Conservation (phyloP, 441 rosid genomes). For the Adansonia madagascariensis region DNA sequence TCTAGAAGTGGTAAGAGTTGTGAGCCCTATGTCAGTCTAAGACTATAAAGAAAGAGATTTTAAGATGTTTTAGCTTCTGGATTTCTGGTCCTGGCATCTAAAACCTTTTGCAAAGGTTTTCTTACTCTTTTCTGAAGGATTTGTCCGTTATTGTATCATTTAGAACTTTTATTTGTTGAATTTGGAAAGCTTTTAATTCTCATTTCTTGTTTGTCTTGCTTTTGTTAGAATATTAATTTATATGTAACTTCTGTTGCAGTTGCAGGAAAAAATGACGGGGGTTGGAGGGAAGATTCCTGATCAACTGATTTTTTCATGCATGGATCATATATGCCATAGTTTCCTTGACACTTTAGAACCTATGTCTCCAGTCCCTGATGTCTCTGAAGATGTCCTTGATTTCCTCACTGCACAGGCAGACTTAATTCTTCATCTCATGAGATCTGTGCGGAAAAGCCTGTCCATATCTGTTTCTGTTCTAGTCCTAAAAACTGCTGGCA, state of each 20-base stretch:
- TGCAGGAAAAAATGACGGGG: constrained; percentile 42
- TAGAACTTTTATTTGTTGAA: not conserved
- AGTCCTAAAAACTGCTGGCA: constrained; percentile 63
- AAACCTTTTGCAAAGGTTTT: not conserved
- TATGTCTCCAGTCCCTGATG: constrained; percentile 51
- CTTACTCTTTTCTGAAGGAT: constrained; percentile 4
- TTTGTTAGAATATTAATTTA: constrained; percentile 18
- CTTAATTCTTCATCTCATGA: constrained; percentile 64
- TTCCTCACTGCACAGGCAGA: constrained; percentile 71
- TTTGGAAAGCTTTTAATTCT: not conserved
- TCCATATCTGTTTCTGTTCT: constrained; percentile 51
- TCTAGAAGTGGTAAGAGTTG: not conserved
- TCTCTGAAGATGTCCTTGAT: constrained; percentile 56
- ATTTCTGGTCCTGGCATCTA: not conserved
- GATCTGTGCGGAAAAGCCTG: constrained; percentile 48
- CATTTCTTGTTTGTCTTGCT: constrained; percentile 4
- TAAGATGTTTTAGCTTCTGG: not conserved
- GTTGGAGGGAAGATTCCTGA: constrained; percentile 49
- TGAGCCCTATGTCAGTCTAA: not conserved
- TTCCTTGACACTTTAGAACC: constrained; percentile 49
- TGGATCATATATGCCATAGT: constrained; percentile 50
- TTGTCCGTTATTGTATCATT: not conserved
- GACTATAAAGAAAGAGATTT: too few species aligned
- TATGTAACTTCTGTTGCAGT: constrained; percentile 46
- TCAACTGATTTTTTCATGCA: constrained; percentile 55